Evolutionary conservation across 352 stramenopile genomes (phyloP).

Genomic region (Proteromonas lacertae): DNA sequence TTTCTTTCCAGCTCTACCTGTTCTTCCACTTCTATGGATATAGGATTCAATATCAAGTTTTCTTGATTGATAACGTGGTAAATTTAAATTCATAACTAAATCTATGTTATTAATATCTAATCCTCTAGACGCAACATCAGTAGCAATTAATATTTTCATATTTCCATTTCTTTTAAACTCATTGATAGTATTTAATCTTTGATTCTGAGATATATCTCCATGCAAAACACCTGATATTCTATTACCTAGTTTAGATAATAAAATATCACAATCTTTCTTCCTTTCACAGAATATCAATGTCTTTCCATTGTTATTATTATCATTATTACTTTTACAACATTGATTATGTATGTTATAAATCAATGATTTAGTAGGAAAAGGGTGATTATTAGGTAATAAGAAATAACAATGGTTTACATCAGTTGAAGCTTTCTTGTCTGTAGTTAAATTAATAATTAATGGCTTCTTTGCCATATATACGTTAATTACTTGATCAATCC

Average conservation of each 20-base stretch:
- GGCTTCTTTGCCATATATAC: not conserved
- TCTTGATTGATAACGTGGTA: constrained; percentile 52
- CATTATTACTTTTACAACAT: not conserved
- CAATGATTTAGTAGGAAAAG: not conserved
- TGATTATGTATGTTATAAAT: not conserved
- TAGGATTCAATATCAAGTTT: constrained; percentile 77
- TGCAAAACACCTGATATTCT: constrained; percentile 26
- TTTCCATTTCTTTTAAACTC: constrained; percentile 41
- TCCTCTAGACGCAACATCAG: constrained; percentile 61
- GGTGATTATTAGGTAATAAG: not conserved
- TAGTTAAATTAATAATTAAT: not conserved
- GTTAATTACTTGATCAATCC: not conserved
- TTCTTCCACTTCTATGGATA: constrained; percentile 77
- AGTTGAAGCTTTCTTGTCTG: not conserved
- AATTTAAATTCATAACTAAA: constrained; percentile 6
- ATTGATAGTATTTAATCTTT: constrained; percentile 58
- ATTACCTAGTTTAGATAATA: constrained; percentile 4
- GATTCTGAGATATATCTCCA: constrained; percentile 43
- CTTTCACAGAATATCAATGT: not conserved
- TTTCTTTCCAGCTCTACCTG: constrained; percentile 64
- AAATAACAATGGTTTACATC: not conserved
- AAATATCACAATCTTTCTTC: constrained; percentile 1
- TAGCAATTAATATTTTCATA: constrained; percentile 50
- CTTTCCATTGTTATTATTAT: too few species aligned
- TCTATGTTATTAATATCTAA: constrained; percentile 47